Base-by-base conservation (phyloP, 805 yeast species). In the Candida easanensis region DNA sequence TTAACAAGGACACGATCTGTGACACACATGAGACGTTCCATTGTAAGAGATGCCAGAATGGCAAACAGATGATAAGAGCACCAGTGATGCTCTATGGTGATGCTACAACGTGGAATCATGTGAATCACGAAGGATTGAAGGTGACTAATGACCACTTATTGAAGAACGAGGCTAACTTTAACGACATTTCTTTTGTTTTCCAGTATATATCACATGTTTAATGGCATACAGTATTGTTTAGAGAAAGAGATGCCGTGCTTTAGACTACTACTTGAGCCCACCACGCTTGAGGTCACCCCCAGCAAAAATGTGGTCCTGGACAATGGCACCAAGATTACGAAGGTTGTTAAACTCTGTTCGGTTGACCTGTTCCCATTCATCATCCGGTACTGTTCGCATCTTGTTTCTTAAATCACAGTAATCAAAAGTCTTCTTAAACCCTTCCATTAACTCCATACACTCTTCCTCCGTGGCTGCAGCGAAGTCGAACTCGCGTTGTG, bases 51-150 rank as follows among this genome's bases (percentile, higher is more conserved):
- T 93, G 99, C 62, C 63, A 38, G 4, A 61, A 65, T 13, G 85
- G 82, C 0, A 69, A 69, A 36, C 99, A 93, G 65, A 49, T 65
- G 23, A 56, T 70, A 4, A 81, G 76, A 51, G 76, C 97, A 0
- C 78, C 82, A 0, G 95, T 95, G 0, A 90, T 93, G 96, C 67
- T 93, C 26, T 93, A 93, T 60, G 99, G 99, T 50, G 99, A 93
- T 64, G 87, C 98, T 0, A 93, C 97, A 0, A 82, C 97, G 0
- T 91, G 99, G 99, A 91, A 93, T 61, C 99, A 93, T 66, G 71
- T 87, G 44, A 76, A 82, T 47, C 86, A 76, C 46, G 74, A 69
- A 4, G 79, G 76, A 2, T 68, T 93, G 57, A 67, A 62, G 21
- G 65, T 67, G 25, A 86, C 90, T 17, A 86, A 88, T 54, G 99